Evolutionary conservation across 1,284 basidiomycete genomes (phyloP).

Genomic region (Tilletia indica): DNA sequence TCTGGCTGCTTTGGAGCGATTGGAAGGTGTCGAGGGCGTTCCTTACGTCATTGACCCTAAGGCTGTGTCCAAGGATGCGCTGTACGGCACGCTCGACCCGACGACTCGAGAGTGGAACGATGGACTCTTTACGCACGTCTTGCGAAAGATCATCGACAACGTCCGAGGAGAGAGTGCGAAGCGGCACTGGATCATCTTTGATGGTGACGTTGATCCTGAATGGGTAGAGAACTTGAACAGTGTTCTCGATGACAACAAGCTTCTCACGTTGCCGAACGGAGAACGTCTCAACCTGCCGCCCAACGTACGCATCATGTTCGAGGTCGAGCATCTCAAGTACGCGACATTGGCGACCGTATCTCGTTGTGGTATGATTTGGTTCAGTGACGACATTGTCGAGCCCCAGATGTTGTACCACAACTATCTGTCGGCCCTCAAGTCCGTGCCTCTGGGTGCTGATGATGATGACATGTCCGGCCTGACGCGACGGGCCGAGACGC

Average conservation of each 20-base stretch:
- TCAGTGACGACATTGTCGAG: slow-evolving; percentile 91
- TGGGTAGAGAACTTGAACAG: slow-evolving; percentile 98
- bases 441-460: slow-evolving; percentile 79
- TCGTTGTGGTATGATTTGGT: slow-evolving; percentile 99
- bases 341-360: slow-evolving; percentile 98
- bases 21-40: slow-evolving; percentile 88
- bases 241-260: slow-evolving; percentile 94
- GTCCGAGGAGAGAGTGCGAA: slow-evolving; percentile 95
- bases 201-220: slow-evolving; percentile 98
- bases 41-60: slow-evolving; percentile 98
- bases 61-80: slow-evolving; percentile 95
- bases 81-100: slow-evolving; percentile 94
- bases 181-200: slow-evolving; percentile 99
- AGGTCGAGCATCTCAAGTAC: slow-evolving; percentile 95
- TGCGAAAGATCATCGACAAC: slow-evolving; percentile 97
- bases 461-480: slow-evolving; percentile 73
- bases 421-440: slow-evolving; percentile 76
- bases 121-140: slow-evolving; percentile 93
- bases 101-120: slow-evolving; percentile 99
- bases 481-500: slow-evolving; percentile 43
- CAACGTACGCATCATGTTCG: slow-evolving; percentile 99
- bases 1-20: slow-evolving; percentile 80
- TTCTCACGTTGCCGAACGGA: slow-evolving; percentile 94
- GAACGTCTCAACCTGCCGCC: slow-evolving; percentile 94
- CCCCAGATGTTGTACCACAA: slow-evolving; percentile 87